Base-by-base conservation (phyloP, 257 asterid genomes). In the Ilex aquifolium region DNA sequence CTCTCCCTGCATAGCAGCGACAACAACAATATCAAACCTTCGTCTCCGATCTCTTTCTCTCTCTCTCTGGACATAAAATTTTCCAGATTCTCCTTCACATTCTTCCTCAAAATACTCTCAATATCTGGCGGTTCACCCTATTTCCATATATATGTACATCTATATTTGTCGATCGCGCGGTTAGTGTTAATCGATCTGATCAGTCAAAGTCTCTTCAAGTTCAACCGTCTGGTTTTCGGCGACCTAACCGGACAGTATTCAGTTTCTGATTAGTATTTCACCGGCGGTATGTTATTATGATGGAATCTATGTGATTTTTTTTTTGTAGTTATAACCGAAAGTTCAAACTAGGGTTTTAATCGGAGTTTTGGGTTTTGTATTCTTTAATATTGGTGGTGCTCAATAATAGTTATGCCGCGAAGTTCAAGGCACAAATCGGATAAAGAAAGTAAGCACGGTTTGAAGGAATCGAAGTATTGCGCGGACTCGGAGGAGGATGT, bases 381-480 rank as follows among this genome's bases (percentile, higher is more conserved):
- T 66, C 46, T 72, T 31, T 69, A 29, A 60, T 57, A 55, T 49
- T 62, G 54, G 64, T 50, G 56, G 59, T 68, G 63, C 55, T 40
- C 36, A 80, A 60, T 72, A 60, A 57, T 31, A 64, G 80, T 56
- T 60, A 93, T 93, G 99, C 93, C 99, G 51, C 77, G 78, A 74
- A 90, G 92, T 82, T 87, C 97, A 69, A 82, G 95, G 78, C 91
- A 90, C 75, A 93, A 88, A 75, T 90, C 92, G 46, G 95, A 90
- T 67, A 90, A 90, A 73, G 95, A 81, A 71, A 87, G 96, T 73
- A 93, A 90, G 62, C 95, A 90, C 67, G 82, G 89, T 64, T 85
- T 86, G 50, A 87, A 83, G 60, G 83, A 78, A 58, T 64, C 67
- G 13, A 78, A 60, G 82, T 97, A 88, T 67, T 84, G 87, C 69